These are phyloP conservation scores for Globisporangium spiculum DNA, from an alignment of 352 stramenopile species.

Conservation along the genomic window DNA sequence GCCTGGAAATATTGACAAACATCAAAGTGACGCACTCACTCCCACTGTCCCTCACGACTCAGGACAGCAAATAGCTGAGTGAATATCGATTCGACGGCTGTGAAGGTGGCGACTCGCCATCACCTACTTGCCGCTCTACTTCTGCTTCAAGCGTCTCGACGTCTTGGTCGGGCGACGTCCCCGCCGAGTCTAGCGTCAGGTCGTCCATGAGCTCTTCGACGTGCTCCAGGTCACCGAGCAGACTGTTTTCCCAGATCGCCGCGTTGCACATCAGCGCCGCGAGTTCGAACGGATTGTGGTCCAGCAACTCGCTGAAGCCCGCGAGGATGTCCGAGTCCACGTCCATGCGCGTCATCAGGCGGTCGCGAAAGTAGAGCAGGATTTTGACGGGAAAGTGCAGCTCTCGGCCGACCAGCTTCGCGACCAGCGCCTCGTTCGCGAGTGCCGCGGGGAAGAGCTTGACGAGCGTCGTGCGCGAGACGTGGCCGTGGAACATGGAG, in stretches of 20 bases:
- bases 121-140: neutral
- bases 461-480: slow-evolving; percentile 13
- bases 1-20: neutral
- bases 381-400: slow-evolving; percentile 2
- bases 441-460: slow-evolving; percentile 17
- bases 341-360: neutral
- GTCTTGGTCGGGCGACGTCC: neutral
- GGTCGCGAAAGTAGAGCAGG: neutral
- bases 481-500: slow-evolving; percentile 8
- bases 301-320: slow-evolving; percentile 2
- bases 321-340: slow-evolving; percentile 9
- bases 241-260: slow-evolving; percentile 4
- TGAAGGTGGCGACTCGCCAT: neutral
- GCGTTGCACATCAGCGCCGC: slow-evolving; percentile 8
- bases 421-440: slow-evolving; percentile 10
- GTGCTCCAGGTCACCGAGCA: neutral
- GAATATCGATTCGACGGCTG: neutral
- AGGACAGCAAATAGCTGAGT: slow-evolving; percentile 4
- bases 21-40: neutral
- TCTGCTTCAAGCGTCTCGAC: neutral
- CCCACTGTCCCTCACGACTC: neutral
- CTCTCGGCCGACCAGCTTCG: slow-evolving; percentile 7
- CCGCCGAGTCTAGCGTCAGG: neutral
- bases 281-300: slow-evolving; percentile 6
- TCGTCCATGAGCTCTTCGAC: slow-evolving; percentile 2